phyloP scores from a whole-genome alignment of 768 basidiomycete genomes.

The Psilocybe tampanensis region DNA sequence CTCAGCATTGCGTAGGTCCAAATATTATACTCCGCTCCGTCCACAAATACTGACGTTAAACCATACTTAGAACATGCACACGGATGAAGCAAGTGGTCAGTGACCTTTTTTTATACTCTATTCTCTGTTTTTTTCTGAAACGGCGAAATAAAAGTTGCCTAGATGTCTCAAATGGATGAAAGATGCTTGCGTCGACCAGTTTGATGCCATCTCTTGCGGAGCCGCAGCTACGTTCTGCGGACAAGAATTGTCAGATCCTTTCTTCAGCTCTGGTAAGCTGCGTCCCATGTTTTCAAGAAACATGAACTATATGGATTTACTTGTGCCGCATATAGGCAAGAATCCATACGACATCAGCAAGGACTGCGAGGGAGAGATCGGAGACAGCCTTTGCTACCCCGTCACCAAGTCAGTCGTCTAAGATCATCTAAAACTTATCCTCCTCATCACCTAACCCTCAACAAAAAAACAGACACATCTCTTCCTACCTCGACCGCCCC shows the following conservation, averaged over 20 bases:
- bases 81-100: slow-evolving; percentile 63
- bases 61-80: slow-evolving; percentile 43
- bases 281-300: neutral
- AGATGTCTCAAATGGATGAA: slow-evolving; percentile 63
- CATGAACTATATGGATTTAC: neutral
- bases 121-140: neutral
- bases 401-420: slow-evolving; percentile 35
- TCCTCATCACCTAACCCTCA: neutral
- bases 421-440: neutral
- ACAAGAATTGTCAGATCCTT: slow-evolving; percentile 28
- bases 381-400: slow-evolving; percentile 59
- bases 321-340: slow-evolving; percentile 27
- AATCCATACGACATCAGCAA: slow-evolving; percentile 74
- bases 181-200: slow-evolving; percentile 58
- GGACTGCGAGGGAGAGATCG: slow-evolving; percentile 50
- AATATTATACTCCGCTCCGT: slow-evolving; percentile 27
- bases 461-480: slow-evolving; percentile 47
- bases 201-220: slow-evolving; percentile 65
- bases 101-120: neutral
- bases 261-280: slow-evolving; percentile 4
- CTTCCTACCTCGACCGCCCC: slow-evolving; percentile 61
- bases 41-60: slow-evolving; percentile 9
- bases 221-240: slow-evolving; percentile 67
- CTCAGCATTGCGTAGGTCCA: slow-evolving; percentile 42
- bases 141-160: slow-evolving; percentile 54